Evolutionary conservation across 1,284 basidiomycete species (phyloP), one percentile per base, ranked within the genome.

Genomic region (Leccinum cinnamomeum): DNA sequence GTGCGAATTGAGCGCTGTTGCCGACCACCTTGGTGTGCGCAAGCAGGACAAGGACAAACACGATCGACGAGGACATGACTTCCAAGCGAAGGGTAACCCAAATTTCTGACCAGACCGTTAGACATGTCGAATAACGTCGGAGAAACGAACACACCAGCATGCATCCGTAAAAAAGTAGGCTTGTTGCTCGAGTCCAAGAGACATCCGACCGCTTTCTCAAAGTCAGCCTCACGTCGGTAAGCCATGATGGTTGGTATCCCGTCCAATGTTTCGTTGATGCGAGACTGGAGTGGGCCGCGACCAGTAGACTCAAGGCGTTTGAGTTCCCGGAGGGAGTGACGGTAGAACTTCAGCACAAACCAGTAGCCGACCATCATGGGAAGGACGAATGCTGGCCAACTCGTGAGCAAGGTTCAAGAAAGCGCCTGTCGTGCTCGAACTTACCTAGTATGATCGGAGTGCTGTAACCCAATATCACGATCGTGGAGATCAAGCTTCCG

Each of bases 81-180:
- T 75, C 72, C 70, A 73, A 64, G 51, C 72, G 72, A 39, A 73
- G 60, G 2, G 73, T 71, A 50, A 74, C 66, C 73, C 73, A 73
- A 44, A 74, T 75, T 67, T 74, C 73, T 70, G 39, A n/a, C 23
- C 12, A 50, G 7, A 60, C 37, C 20, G 5, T 71, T 18, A 62
- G 66, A 35, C 7, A 48, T 25, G 37, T 16, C 12, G 18, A 57
- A 58, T 7, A 25, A n/a, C 18, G 10, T 41, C 8, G n/a, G 39
- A 57, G 53, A 8, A 5, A 11, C 2, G 14, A 39, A 70, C 69
- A 35, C 61, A 73, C 71, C 70, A 12, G 71, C 67, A 55, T 72
- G 59, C 62, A 61, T 53, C 57, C 67, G 68, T 58, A 71, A 46
- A 69, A 75, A 74, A 1, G 65, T 65, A 14, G 72, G 70, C 48